These are phyloP conservation scores for Knufia fluminis DNA, from an alignment of 2,329 filamentous ascomycete genomes.

Conservation along the genomic window DNA sequence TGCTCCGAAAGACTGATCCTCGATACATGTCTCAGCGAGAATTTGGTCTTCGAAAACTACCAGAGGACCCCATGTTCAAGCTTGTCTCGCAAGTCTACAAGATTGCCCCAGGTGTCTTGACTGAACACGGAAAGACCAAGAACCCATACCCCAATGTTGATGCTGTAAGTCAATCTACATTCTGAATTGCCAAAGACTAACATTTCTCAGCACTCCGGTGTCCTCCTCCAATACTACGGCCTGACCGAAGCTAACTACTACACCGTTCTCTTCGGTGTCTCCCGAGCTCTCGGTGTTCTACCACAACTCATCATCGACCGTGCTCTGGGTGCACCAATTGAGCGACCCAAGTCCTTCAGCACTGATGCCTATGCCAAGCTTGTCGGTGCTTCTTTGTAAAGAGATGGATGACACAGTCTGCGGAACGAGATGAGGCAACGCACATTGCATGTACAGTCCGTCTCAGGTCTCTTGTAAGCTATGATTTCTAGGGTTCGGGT, in stretches of 20 bases:
- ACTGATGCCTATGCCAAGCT: constrained; percentile 95
- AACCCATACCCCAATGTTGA: constrained; percentile 99
- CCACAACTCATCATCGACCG: constrained; percentile 99
- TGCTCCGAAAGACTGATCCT: constrained; percentile 98
- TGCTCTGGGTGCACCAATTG: constrained; percentile 90
- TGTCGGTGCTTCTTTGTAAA: constrained; percentile 79
- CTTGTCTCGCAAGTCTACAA: constrained; percentile 99
- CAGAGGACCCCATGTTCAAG: constrained; percentile 99
- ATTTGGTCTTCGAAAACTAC: constrained; percentile 88
- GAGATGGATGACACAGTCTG: constrained; percentile 9
- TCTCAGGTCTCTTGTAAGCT: not conserved
- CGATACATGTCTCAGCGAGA: constrained; percentile 97
- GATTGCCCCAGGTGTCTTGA: constrained; percentile 94
- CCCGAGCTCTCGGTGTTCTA: constrained; percentile 93
- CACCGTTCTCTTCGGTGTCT: constrained; percentile 98
- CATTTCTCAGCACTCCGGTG: constrained; percentile 67
- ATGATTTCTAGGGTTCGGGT: not conserved
- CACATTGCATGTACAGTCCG: constrained; percentile 3
- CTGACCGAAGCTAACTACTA: constrained; percentile 99
- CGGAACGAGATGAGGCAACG: not conserved
- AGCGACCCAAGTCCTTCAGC: constrained; percentile 98
- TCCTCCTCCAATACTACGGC: constrained; percentile 98
- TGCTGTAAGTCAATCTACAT: constrained; percentile 43
- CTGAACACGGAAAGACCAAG: constrained; percentile 99
- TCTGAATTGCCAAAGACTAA: constrained; percentile 14